Evolutionary conservation across 2,329 filamentous ascomycete species (phyloP), one percentile per base, ranked within the genome.

Genomic region (Colletotrichum falcatum): DNA sequence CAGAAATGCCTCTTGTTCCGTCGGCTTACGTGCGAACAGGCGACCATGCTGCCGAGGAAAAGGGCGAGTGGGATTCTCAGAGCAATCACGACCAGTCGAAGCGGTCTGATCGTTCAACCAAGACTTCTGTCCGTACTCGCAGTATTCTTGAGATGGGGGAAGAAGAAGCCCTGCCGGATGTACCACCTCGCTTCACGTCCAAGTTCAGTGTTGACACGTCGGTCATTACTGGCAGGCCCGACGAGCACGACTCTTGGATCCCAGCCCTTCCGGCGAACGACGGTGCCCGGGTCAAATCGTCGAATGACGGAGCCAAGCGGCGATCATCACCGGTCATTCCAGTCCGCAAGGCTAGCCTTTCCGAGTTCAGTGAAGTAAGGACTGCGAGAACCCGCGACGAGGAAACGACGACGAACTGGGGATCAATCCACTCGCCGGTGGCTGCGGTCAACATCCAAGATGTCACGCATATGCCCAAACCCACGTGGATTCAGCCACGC

Each of bases 251-350:
- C 46, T 78, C 78, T 6, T 84, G 81, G 82, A 74, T 83, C n/a
- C 79, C 80, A 8, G 81, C 59, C 3, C 75, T n/a, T 77, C 81
- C 58, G 44, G 33, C 61, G 6, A 53, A 70, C 35, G 60, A 60
- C 5, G 49, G 60, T 20, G 26, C 42, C 23, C 55, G 51, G 6
- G 49, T 37, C 46, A 61, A 63, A n/a, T 66, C 39, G 55, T 66
- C 76, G 37, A 61, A 75, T 62, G 76, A 78, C 18, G 79, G 76
- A 55, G 75, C 74, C 23, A 83, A 84, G 73, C 83, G 85, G 23
- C 82, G 81, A 60, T 88, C 86, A 3, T 88, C 87, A 20, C 85
- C 85, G 2, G 80, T 88, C 2, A 78, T 88, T 53, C 85, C 86
- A 9, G 69, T 77, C 18, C 80, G 81, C 60, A 79, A 78, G 33